Conservation (phyloP, 2,329 filamentous ascomycete genomes). For the Mycosphaerella sp. region DNA sequence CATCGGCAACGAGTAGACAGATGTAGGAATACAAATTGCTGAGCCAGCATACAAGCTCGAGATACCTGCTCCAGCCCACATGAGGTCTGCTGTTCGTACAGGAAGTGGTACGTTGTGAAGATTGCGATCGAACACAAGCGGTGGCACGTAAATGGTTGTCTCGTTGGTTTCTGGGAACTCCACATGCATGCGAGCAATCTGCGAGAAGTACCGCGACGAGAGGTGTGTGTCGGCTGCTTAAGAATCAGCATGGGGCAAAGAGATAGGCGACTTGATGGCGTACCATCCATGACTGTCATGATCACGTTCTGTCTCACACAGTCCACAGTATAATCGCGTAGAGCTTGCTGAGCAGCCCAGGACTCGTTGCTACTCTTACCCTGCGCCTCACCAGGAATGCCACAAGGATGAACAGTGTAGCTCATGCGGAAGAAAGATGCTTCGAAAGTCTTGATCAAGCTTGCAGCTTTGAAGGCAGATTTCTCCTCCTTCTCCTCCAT, state of each 20-base stretch:
- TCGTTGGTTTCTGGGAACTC: constrained; percentile 53
- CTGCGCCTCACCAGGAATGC: constrained; percentile 61
- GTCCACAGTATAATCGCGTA: constrained; percentile 52
- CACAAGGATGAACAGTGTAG: constrained; percentile 60
- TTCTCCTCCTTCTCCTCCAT: constrained; percentile 65
- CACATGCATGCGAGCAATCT: constrained; percentile 59
- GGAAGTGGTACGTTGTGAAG: constrained; percentile 61
- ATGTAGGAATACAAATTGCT: constrained; percentile 62
- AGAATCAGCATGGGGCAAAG: constrained; percentile 12
- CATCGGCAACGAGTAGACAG: constrained; percentile 65
- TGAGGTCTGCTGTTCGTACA: constrained; percentile 64
- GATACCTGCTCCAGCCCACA: constrained; percentile 66
- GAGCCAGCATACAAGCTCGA: constrained; percentile 62
- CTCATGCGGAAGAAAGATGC: constrained; percentile 62
- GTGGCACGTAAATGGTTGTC: constrained; percentile 62
- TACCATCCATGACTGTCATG: constrained; percentile 68
- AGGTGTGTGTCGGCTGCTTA: constrained; percentile 63
- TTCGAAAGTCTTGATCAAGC: constrained; percentile 56
- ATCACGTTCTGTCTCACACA: constrained; percentile 55
- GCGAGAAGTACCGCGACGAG: constrained; percentile 60
- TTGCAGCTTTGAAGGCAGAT: constrained; percentile 56
- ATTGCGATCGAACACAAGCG: constrained; percentile 69
- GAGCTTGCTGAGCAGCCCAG: constrained; percentile 63
- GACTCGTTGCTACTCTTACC: constrained; percentile 70
- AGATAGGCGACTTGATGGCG: constrained; percentile 27